Conservation (phyloP, 2,329 filamentous ascomycete genomes). For the Monilinia vaccinii-corymbosi region DNA sequence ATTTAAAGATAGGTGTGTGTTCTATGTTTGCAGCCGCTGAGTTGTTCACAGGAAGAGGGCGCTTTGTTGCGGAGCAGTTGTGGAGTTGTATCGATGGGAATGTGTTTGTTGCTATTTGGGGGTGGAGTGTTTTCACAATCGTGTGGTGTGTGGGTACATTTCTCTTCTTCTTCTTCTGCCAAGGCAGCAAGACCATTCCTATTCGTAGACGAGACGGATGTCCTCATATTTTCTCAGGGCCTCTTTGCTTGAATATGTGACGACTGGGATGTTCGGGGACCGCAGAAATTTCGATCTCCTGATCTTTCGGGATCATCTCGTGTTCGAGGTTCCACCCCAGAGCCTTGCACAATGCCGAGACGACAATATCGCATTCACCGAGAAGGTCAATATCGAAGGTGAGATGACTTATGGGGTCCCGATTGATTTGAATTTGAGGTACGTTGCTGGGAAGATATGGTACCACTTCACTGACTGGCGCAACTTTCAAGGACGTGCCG, state of each 20-base stretch:
- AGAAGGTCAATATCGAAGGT: conserved; percentile 94
- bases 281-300: conserved; percentile 47
- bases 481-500: conserved; percentile 91
- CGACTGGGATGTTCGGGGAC: conserved; percentile 39
- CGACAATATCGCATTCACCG: conserved; percentile 89
- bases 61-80: not conserved
- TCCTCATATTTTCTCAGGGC: not conserved
- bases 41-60: not conserved
- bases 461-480: conserved; percentile 86
- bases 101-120: not conserved
- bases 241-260: conserved; percentile 33
- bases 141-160: not conserved
- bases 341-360: conserved; percentile 74
- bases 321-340: conserved; percentile 74
- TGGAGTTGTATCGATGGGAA: not conserved
- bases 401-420: conserved; percentile 76
- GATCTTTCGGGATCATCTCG: conserved; percentile 67
- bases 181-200: not conserved
- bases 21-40: not conserved
- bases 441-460: conserved; percentile 69
- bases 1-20: not conserved
- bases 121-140: not conserved
- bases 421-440: conserved; percentile 84
- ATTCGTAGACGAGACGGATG: not conserved
- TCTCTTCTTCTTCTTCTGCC: not conserved